phyloP scores from a whole-genome alignment of 2,329 filamentous ascomycete species.

The Trichoderma pleuroti region DNA sequence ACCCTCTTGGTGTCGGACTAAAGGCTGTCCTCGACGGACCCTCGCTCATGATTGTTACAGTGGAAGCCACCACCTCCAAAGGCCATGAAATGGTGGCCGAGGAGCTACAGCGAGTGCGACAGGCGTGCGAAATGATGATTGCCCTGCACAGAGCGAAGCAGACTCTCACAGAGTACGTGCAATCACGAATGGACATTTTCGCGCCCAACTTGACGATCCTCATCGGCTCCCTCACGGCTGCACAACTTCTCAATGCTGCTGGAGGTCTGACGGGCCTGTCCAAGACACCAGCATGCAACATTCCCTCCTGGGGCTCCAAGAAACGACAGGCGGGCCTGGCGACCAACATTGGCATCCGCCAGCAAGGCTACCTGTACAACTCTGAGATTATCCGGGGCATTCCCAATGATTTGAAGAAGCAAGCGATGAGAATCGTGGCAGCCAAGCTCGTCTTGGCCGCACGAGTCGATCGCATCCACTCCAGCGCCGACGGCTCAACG shows the following conservation, averaged over 20 bases:
- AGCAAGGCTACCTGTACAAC: conserved; percentile 91
- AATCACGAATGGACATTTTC: conserved; percentile 94
- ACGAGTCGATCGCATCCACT: conserved; percentile 81
- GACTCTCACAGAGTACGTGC: conserved; percentile 86
- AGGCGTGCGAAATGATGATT: conserved; percentile 85
- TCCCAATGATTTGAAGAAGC: conserved; percentile 80
- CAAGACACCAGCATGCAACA: conserved; percentile 90
- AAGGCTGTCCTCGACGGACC: conserved; percentile 82
- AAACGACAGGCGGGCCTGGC: conserved; percentile 81
- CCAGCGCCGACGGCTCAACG: conserved; percentile 73
- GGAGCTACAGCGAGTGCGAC: conserved; percentile 69
- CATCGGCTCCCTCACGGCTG: conserved; percentile 87
- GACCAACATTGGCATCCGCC: conserved; percentile 84
- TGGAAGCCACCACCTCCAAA: conserved; percentile 87
- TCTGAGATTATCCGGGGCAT: conserved; percentile 85
- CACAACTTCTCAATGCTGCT: conserved; percentile 91
- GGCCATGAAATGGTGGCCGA: conserved; percentile 72
- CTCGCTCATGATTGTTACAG: conserved; percentile 89
- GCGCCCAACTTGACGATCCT: conserved; percentile 89
- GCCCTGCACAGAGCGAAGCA: conserved; percentile 82
- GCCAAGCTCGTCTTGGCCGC: conserved; percentile 93
- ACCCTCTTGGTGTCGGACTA: conserved; percentile 71
- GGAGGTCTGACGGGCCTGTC: conserved; percentile 85
- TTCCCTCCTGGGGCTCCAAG: conserved; percentile 86
- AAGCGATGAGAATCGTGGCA: conserved; percentile 91